A percentile compares a stretch with the other conserved stretches of the same genome.
phyloP scores from a whole-genome alignment of 2,329 filamentous ascomycete species.

The Fusarium papillatum region DNA sequence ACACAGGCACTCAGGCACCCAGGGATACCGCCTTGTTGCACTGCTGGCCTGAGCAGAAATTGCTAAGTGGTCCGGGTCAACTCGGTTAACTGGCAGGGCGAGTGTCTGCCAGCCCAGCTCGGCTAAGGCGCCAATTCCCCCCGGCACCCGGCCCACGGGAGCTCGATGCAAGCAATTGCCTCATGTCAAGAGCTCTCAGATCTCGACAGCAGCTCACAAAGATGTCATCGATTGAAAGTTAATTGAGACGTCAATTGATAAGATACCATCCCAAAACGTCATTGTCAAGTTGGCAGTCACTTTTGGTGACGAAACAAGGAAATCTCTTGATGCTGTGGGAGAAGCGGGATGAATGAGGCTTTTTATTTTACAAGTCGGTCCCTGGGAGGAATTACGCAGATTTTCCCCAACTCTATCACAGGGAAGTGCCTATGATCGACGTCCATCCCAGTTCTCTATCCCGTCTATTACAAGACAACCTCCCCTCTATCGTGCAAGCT shows the following conservation, averaged over 20 bases:
- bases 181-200: conserved; percentile 36
- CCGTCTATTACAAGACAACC: conserved; percentile 57
- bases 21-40: conserved; percentile 32
- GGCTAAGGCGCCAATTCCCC: conserved; percentile 42
- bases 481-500: conserved; percentile 52
- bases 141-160: conserved; percentile 47
- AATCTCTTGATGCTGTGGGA: conserved; percentile 49
- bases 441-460: conserved; percentile 55
- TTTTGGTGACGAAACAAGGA: conserved; percentile 38
- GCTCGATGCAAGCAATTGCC: conserved; percentile 46
- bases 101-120: conserved; percentile 38
- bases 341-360: conserved; percentile 56
- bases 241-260: conserved; percentile 37
- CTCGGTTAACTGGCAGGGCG: conserved; percentile 44
- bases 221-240: conserved; percentile 35
- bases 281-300: conserved; percentile 15
- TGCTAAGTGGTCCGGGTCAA: conserved; percentile 35
- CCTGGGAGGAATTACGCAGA: conserved; percentile 49
- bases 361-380: conserved; percentile 60
- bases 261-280: conserved; percentile 3
- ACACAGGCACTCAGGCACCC: conserved; percentile 40
- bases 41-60: conserved; percentile 18
- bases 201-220: conserved; percentile 14
- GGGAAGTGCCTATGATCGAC: conserved; percentile 49
- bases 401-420: conserved; percentile 53